phyloP scores from a whole-genome alignment of 139 green algal species.

The Chlorella sp. region DNA sequence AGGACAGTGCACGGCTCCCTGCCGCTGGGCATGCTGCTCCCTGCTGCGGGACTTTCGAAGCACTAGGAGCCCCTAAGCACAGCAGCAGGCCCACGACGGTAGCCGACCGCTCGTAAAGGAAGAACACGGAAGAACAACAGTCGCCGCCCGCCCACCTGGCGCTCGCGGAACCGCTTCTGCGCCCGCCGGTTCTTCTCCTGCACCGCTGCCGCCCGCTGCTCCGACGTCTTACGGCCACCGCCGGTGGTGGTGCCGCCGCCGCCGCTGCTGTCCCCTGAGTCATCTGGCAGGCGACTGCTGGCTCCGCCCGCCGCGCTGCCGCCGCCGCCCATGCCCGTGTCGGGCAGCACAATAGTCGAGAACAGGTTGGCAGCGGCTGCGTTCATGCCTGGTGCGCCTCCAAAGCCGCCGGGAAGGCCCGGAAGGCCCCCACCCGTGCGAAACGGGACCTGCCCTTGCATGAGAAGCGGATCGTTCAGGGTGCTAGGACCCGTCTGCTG shows the following conservation, averaged over 20 bases:
- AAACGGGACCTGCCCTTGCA: constrained; percentile 20
- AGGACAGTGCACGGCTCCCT: too few species aligned
- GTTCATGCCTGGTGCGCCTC: neutral
- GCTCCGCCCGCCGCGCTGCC: neutral
- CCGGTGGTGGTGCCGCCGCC: neutral
- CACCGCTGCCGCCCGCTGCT: constrained; percentile 25
- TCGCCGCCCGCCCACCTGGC: constrained; percentile 20
- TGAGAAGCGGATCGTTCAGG: neutral
- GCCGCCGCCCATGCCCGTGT: neutral
- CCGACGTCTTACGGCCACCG: neutral
- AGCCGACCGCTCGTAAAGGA: neutral
- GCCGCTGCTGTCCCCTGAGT: constrained; percentile 37
- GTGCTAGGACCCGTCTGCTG: neutral
- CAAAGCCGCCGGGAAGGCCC: constrained; percentile 1
- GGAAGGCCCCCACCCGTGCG: neutral
- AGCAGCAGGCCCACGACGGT: too few species aligned
- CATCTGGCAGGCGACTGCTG: neutral
- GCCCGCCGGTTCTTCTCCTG: constrained; percentile 58
- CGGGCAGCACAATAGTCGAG: constrained; percentile 40
- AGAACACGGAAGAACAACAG: neutral
- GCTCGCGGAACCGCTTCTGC: constrained; percentile 61
- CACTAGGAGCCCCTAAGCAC: too few species aligned
- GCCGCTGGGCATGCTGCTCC: too few species aligned
- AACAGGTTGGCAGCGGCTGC: constrained; percentile 45
- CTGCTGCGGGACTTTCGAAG: too few species aligned